Conservation (phyloP, 805 yeast genomes). For the Yamadazyma scolyti region DNA sequence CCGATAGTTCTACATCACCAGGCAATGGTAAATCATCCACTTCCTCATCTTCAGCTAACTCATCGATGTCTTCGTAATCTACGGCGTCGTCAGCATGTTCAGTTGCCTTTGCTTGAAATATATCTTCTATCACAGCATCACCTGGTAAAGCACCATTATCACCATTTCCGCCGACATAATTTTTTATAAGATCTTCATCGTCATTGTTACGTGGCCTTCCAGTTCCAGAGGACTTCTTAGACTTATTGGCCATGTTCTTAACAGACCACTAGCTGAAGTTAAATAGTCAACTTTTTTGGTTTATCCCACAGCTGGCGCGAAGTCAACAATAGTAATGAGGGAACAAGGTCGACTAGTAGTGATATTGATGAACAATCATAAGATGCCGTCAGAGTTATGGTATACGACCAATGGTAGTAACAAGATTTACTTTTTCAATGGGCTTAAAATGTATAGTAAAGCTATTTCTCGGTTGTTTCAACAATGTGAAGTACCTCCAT, state of each 20-base stretch:
- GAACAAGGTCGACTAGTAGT: too few relatives aligned
- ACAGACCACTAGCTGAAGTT: too few relatives aligned
- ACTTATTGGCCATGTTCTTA: too few relatives aligned
- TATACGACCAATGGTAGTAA: too few relatives aligned
- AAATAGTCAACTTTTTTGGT: too few relatives aligned
- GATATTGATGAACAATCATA: too few relatives aligned
- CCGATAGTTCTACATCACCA: slow-evolving; percentile 1
- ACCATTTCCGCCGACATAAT: slow-evolving; percentile 13
- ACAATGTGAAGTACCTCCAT: background rate
- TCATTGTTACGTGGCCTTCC: too few relatives aligned
- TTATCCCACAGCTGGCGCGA: too few relatives aligned
- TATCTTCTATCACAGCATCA: slow-evolving; percentile 35
- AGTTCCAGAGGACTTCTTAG: too few relatives aligned
- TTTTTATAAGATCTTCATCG: slow-evolving; percentile 10
- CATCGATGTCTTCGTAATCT: slow-evolving; percentile 93
- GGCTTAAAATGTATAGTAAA: slow-evolving; percentile 3
- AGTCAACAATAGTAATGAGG: too few relatives aligned
- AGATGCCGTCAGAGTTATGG: too few relatives aligned
- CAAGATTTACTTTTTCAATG: slow-evolving; percentile 3
- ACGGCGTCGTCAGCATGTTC: slow-evolving; percentile 88
- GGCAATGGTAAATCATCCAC: slow-evolving; percentile 11
- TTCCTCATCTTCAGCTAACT: slow-evolving; percentile 82
- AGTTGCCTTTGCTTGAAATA: slow-evolving; percentile 35
- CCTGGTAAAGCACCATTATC: slow-evolving; percentile 8
- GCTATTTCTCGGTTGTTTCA: slow-evolving; percentile 6